Percentiles rank a stretch among this genome's conserved stretches.
Evolutionary conservation across 192 early-diverging fungal species (phyloP).

Genomic region (Phycomyces blakesleeanus): DNA sequence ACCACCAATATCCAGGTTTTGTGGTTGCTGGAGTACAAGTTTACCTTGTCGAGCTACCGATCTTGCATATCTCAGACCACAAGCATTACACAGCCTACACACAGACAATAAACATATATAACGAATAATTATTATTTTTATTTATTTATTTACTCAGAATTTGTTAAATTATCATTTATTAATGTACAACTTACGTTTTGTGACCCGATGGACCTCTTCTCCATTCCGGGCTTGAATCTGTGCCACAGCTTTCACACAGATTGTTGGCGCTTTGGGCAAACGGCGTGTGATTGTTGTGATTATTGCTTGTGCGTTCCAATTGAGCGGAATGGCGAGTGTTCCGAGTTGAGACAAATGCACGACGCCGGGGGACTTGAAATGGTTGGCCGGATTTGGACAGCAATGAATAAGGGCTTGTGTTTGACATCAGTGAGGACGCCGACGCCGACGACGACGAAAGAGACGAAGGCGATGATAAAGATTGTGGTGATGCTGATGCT

Average conservation of each 20-base stretch:
- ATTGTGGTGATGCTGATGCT: no score
- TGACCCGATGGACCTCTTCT: constrained; percentile 33
- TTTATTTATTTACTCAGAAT: no score
- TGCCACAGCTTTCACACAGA: constrained; percentile 32
- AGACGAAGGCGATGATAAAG: no score
- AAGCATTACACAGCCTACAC: constrained; percentile 36
- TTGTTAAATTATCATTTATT: no score
- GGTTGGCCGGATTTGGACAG: not conserved
- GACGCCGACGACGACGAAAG: no score
- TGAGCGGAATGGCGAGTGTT: not conserved
- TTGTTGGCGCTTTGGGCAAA: not conserved
- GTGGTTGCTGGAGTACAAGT: constrained; percentile 9
- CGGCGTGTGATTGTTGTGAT: not conserved
- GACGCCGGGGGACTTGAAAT: not conserved
- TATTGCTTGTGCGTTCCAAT: not conserved
- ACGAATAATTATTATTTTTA: not conserved
- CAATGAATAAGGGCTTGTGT: constrained; percentile 2
- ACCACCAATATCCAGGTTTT: constrained; percentile 2
- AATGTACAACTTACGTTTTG: constrained; percentile 32
- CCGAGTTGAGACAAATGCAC: not conserved
- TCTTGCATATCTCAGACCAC: constrained; percentile 33
- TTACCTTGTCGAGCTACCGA: constrained; percentile 29
- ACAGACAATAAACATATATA: not conserved
- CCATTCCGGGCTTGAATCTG: constrained; percentile 33
- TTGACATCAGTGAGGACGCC: no score